Base-by-base conservation (phyloP, 257 asterid genomes). In the Solanum lycopersicoides region DNA sequence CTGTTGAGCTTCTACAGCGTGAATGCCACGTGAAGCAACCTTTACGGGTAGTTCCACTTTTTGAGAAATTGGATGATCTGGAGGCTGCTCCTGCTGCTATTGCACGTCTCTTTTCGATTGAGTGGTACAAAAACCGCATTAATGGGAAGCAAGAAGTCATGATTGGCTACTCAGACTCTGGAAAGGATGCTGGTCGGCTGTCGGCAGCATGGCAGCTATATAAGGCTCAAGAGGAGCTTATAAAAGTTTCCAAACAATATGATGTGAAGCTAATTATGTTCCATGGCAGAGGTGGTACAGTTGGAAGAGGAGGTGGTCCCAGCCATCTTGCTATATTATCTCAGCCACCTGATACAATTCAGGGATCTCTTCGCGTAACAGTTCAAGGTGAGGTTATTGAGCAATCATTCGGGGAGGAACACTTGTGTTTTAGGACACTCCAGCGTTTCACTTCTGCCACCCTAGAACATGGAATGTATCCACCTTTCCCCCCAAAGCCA, bases 281-380 rank as follows among this genome's bases (percentile, higher is more conserved):
- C 91, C 95, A 92, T 6, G 95, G 95, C 9, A 91, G 95, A 28
- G 95, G 95, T 44, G 95, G 95, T 25, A 92, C 94, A 16, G 93
- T 92, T 34, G 95, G 95, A 75, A 86, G 95, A 87, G 95, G 95
- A 45, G 95, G 95, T 56, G 95, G 95, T 16, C 95, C 95, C 23
- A 89, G 94, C 23, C 93, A 92, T 90, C 95, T 92, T 89, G 95
- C 95, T 82, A 92, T 92, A 86, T 86, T 91, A 83, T 92, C 95
- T 86, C 95, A 92, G 60, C 95, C 95, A 39, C 95, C 95, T 8
- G 95, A 91, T 42, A 91, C 95, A 16, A 86, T 92, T 63, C 91
- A 92, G 45, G 95, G 95, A 66, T 89, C 92, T 65, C 91, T 92
- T 14, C 94, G 94, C 28, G 93, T 91, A 44, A 92, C 95, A 0